phyloP scores from a whole-genome alignment of 345 rosid genomes.

The Sisymbrium irio region DNA sequence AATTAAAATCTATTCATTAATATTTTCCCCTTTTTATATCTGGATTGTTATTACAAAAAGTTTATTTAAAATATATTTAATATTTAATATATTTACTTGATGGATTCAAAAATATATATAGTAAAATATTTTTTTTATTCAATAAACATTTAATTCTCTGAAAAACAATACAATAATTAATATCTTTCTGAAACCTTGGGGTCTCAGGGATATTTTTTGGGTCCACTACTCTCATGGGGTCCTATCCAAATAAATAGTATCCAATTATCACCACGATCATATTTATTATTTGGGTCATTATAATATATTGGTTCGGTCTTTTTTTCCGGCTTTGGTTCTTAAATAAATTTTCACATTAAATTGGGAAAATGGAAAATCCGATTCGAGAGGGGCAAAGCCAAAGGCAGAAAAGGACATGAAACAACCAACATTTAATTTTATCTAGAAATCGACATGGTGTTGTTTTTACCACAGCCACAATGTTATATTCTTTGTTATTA shows the following conservation, averaged over 20 bases:
- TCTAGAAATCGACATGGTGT: constrained; percentile 26
- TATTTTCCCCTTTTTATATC: too few relatives aligned
- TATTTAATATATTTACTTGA: neutral
- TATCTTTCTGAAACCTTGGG: neutral
- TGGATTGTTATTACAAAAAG: neutral
- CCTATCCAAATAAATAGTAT: constrained; percentile 26
- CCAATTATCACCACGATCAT: constrained; percentile 12
- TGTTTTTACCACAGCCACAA: constrained; percentile 22
- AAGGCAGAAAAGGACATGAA: constrained; percentile 35
- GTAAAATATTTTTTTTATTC: neutral
- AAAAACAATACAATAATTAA: neutral
- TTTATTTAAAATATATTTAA: neutral
- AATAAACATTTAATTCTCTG: neutral
- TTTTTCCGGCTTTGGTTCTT: constrained; percentile 4
- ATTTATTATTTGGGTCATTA: constrained; percentile 10
- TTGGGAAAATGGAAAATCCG: neutral
- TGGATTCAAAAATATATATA: neutral
- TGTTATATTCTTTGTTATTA: neutral
- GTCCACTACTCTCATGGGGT: constrained; percentile 24
- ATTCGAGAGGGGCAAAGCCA: neutral
- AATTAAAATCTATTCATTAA: too few relatives aligned
- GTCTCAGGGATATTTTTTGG: constrained; percentile 14
- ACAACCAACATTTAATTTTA: constrained; percentile 36
- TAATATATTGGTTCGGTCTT: constrained; percentile 18
- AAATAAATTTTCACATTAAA: constrained; percentile 2